Base-by-base conservation (phyloP, 2,329 filamentous ascomycete species). In the Diaporthe vexans region DNA sequence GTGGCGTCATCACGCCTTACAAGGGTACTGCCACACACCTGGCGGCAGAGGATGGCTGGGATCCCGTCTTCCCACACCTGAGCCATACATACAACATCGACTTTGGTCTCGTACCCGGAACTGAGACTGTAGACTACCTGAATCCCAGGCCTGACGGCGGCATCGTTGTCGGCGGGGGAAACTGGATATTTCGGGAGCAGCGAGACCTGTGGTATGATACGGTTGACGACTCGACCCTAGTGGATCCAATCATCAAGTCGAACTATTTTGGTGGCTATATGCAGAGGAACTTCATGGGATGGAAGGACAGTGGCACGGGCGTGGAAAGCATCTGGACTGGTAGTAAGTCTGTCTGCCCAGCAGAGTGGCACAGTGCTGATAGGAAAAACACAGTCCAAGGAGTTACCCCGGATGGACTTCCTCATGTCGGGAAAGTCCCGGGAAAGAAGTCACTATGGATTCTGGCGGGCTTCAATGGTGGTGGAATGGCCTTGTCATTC, bases 221-320 rank as follows among this genome's bases (percentile, higher is more conserved):
- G 6, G 74, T 76, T 11, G 75, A 79, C 43, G 79, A 81, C 46
- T 77, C 76, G n/a, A 77, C 73, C 37, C 73, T 79, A 24, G 75
- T 80, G 11, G 73, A 76, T 19, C 63, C 74, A 7, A 76, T 77
- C 7, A 35, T 71, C 4, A 72, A 75, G 46, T 61, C 68, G 4
- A 43, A 67, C 26, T 79, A 79, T 63, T 80, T 79, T 61, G 77
- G 79, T 19, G 78, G 78, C 15, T 80, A 80, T 29, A 80, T 80
- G 79, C 79, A 80, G 72, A 77, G 79, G 19, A 73, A 65, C 61
- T 78, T 78, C 72, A 72, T 75, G 46, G 76, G 77, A 37, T 77
- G 79, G 79, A 35, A 73, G 33, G 77, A 80, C 26, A 74, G 78
- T 40, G 78, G 76, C 5, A 72, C 68, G 11, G 40, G 40, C 26